Percentiles rank a stretch among this genome's conserved stretches.
Conservation (phyloP, 345 rosid species). For the Clausena lansium region DNA sequence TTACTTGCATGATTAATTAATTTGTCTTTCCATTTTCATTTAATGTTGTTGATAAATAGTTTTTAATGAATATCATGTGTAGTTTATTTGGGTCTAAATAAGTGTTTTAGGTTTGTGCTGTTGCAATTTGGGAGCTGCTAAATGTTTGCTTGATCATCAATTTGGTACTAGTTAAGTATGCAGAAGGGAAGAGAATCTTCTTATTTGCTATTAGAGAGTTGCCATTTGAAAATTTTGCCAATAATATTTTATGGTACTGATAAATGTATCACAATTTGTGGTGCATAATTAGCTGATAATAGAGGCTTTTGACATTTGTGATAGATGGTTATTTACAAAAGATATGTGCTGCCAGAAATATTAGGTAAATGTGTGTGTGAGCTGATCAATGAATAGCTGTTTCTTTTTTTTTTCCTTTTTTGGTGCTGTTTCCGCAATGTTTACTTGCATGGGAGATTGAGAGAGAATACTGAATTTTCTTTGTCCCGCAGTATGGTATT, state of each 20-base stretch:
- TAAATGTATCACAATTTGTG: background rate
- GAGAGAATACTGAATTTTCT: background rate
- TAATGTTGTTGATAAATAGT: background rate
- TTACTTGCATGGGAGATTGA: background rate
- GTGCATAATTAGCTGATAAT: background rate
- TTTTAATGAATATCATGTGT: background rate
- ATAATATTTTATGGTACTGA: background rate
- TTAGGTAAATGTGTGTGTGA: too few species aligned
- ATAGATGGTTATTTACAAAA: background rate
- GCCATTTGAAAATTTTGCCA: background rate
- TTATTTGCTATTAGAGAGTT: background rate
- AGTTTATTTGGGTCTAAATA: background rate
- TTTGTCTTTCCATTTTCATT: background rate
- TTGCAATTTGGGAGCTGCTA: background rate
- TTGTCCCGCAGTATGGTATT: background rate
- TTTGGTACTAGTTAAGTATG: constrained; percentile 3
- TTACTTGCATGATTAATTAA: background rate
- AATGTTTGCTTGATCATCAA: background rate
- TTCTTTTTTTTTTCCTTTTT: background rate
- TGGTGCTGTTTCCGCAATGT: background rate
- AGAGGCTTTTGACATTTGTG: background rate
- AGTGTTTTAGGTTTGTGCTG: background rate
- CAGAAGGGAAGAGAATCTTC: background rate
- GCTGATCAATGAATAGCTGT: background rate
- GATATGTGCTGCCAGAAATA: background rate